Percentiles rank a stretch among this genome's conserved stretches.
Evolutionary conservation across 2,329 filamentous ascomycete species (phyloP).

Genomic region (Phaeophleospora eucalypticola): DNA sequence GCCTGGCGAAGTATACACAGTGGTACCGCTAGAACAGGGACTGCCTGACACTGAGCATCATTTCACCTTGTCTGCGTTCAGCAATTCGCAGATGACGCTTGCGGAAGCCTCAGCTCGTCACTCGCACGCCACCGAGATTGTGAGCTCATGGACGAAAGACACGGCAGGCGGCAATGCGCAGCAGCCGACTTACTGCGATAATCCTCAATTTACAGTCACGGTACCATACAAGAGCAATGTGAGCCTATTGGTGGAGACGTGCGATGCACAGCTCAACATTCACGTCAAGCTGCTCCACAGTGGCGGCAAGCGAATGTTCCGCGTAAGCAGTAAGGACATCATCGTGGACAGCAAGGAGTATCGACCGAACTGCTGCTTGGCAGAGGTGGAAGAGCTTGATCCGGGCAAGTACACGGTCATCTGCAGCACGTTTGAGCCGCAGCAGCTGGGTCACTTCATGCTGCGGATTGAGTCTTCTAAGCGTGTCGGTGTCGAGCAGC

Average conservation of each 20-base stretch:
- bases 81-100: conserved; percentile 59
- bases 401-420: conserved; percentile 80
- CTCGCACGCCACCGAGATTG: conserved; percentile 53
- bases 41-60: conserved; percentile 68
- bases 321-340: conserved; percentile 70
- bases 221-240: conserved; percentile 58
- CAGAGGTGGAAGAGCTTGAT: conserved; percentile 58
- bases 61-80: conserved; percentile 86
- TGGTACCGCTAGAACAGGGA: conserved; percentile 74
- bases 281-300: conserved; percentile 84
- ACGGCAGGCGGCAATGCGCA: conserved; percentile 82
- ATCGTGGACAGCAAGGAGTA: conserved; percentile 85
- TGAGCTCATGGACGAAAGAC: conserved; percentile 68
- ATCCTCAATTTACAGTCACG: conserved; percentile 76
- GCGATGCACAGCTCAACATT: conserved; percentile 63
- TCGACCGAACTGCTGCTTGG: conserved; percentile 70
- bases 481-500: conserved; percentile 53
- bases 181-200: conserved; percentile 71
- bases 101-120: conserved; percentile 60
- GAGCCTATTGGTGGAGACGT: conserved; percentile 69
- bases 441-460: conserved; percentile 69
- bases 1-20: conserved; percentile 51
- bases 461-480: conserved; percentile 67
- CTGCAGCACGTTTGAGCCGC: conserved; percentile 83
- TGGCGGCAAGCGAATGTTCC: conserved; percentile 64